phyloP scores from a whole-genome alignment of 1,139 yeast species.

The Kodamaea ohmeri region DNA sequence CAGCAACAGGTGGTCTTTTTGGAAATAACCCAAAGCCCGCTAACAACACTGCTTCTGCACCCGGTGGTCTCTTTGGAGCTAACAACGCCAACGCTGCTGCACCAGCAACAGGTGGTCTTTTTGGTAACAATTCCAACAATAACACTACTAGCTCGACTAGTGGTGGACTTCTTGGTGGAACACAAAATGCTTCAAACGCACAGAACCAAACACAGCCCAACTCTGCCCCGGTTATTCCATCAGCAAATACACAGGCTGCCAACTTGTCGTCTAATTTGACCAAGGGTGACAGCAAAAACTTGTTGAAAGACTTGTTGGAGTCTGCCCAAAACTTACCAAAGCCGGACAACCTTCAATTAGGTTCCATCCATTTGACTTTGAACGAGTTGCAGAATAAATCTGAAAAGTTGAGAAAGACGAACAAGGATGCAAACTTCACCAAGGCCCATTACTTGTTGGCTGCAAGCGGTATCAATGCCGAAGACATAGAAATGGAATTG shows the following conservation, averaged over 20 bases:
- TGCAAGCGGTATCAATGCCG: conserved; percentile 85
- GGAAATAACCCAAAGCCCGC: conserved; percentile 1
- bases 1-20: conserved; percentile 7
- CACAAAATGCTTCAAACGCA: neutral
- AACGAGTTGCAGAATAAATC: conserved; percentile 76
- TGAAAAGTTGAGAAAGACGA: conserved; percentile 52
- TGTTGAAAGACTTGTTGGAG: conserved; percentile 64
- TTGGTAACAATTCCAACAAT: conserved; percentile 3
- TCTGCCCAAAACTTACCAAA: conserved; percentile 70
- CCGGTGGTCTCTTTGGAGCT: conserved; percentile 9
- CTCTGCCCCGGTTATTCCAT: neutral
- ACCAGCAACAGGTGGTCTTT: conserved; percentile 5
- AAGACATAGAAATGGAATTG: conserved; percentile 74
- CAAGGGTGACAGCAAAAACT: conserved; percentile 13
- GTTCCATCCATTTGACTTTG: conserved; percentile 71
- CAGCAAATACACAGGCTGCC: neutral
- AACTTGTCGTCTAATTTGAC: conserved; percentile 3
- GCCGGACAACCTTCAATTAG: conserved; percentile 56
- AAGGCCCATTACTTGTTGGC: conserved; percentile 91
- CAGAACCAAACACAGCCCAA: conserved; percentile 1
- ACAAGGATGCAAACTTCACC: conserved; percentile 51
- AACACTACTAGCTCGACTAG: neutral
- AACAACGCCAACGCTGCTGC: neutral
- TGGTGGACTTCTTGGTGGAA: conserved; percentile 8
- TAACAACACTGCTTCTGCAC: neutral